Evolutionary conservation across 108 stramenopile species (phyloP), one percentile per base, ranked within the genome.

Genomic region (Cyclotella sp.): DNA sequence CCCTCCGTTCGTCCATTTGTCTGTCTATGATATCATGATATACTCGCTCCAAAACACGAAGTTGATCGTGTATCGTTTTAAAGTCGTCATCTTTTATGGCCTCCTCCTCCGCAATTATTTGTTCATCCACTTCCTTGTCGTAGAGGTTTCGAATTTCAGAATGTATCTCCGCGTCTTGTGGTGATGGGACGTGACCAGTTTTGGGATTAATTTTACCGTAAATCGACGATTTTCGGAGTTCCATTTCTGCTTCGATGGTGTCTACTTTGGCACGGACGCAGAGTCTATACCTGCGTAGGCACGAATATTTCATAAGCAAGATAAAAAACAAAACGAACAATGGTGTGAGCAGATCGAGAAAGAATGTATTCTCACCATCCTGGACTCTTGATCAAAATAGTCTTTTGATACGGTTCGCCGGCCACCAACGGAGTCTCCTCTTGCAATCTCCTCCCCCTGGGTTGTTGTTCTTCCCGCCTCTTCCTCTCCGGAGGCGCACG

Each of bases 41-140:
- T 3, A 95, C 82, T 12, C 86, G 76, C 24, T 91, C 88, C 54
- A 95, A 72, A 28, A 84, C 75, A 34, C 84, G 77, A 13, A 95
- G 40, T 63, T 87, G 82, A 12, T 87, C 88, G 14, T 77, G 60
- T 10, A 90, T 91, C 45, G 77, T 77, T 18, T 73, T 22, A 27
- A 95, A 88, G 57, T 95, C 94, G 68, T 91, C 91, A 49, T 90
- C 90, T 53, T 92, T 87, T 63, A 92, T 90, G 18, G 86, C 84
- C 60, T 83, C 91, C 42, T 80, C 85, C 66, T 79, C 78, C 3
- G 83, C 60, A 0, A 63, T 16, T 19, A 80, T 47, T 27, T 83
- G 86, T 0, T 87, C 79, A 68, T 89, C 89, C 62, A 84, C 68
- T 55, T 90, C 91, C 77, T 89, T 79, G 52, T 72, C 63, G 39